phyloP scores from a whole-genome alignment of 2,329 filamentous ascomycete species.

The Cucurbitaria berberidis region DNA sequence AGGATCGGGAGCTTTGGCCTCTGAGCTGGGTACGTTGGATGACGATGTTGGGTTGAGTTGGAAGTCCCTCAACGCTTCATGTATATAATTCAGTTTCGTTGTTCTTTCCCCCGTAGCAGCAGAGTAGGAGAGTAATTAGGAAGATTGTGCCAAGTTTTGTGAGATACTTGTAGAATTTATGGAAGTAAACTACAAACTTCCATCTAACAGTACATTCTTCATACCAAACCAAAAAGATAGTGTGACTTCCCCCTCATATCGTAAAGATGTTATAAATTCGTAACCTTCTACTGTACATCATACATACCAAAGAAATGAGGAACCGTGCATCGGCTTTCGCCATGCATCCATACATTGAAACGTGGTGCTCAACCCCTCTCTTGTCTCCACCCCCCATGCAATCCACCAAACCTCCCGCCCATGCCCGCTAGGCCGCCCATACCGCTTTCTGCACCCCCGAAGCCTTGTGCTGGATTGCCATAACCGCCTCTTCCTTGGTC shows the following conservation, averaged over 20 bases:
- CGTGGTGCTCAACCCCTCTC: slow-evolving; percentile 16
- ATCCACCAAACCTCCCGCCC: slow-evolving; percentile 9
- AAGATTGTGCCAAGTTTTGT: too few relatives aligned
- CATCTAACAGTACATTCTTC: neutral
- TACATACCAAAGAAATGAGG: neutral
- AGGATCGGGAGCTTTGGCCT: slow-evolving; percentile 25
- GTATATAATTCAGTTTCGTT: neutral
- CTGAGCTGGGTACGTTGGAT: neutral
- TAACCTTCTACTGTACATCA: neutral
- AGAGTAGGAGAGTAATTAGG: too few relatives aligned
- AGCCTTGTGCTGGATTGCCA: slow-evolving; percentile 10
- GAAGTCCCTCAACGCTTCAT: too few relatives aligned
- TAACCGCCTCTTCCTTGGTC: slow-evolving; percentile 7
- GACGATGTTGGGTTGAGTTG: too few relatives aligned
- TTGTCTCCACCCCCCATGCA: slow-evolving; percentile 24
- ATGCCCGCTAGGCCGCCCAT: slow-evolving; percentile 7
- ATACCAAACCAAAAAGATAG: neutral
- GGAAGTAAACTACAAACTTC: too few relatives aligned
- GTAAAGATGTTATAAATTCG: neutral
- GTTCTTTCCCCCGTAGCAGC: too few relatives aligned
- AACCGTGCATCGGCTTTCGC: neutral
- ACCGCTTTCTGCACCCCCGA: slow-evolving; percentile 13
- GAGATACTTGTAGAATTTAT: too few relatives aligned
- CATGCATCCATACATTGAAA: neutral
- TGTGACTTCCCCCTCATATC: neutral